phyloP scores from a whole-genome alignment of 768 basidiomycete genomes.

The Mycena polygramma region DNA sequence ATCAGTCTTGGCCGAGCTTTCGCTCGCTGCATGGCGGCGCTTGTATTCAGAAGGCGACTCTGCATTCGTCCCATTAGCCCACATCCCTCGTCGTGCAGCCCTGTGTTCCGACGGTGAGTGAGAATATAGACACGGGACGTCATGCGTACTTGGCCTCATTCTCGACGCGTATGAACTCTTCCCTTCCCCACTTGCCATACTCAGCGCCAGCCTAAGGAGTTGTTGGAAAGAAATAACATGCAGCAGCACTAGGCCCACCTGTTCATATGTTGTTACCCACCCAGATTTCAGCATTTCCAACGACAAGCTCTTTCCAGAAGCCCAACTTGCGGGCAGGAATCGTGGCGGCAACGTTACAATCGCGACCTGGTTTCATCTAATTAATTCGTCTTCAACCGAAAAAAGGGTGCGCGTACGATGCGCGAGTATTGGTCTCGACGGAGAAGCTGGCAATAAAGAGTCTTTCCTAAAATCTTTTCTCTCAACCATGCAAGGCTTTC shows the following conservation, averaged over 20 bases:
- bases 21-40: constrained; percentile 63
- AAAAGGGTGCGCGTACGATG: constrained; percentile 65
- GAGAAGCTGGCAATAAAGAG: constrained; percentile 78
- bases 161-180: constrained; percentile 72
- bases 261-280: constrained; percentile 81
- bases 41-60: constrained; percentile 90
- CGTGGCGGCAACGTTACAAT: constrained; percentile 68
- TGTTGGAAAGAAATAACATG: neutral
- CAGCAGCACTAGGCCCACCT: constrained; percentile 47
- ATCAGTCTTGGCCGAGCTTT: constrained; percentile 1
- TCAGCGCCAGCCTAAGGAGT: constrained; percentile 71
- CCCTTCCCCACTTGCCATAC: constrained; percentile 79
- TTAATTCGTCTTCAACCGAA: neutral
- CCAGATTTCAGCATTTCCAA: constrained; percentile 86
- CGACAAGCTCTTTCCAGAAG: constrained; percentile 63
- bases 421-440: constrained; percentile 88
- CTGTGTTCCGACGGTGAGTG: constrained; percentile 51
- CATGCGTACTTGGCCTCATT: constrained; percentile 72
- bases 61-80: constrained; percentile 64
- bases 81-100: constrained; percentile 77
- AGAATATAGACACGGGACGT: neutral
- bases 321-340: constrained; percentile 65
- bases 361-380: constrained; percentile 66
- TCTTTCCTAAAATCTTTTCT: constrained; percentile 64
- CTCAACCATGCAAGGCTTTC: constrained; percentile 85